Conservation (phyloP, 2,329 filamentous ascomycete species). For the Rosellinia necatrix region DNA sequence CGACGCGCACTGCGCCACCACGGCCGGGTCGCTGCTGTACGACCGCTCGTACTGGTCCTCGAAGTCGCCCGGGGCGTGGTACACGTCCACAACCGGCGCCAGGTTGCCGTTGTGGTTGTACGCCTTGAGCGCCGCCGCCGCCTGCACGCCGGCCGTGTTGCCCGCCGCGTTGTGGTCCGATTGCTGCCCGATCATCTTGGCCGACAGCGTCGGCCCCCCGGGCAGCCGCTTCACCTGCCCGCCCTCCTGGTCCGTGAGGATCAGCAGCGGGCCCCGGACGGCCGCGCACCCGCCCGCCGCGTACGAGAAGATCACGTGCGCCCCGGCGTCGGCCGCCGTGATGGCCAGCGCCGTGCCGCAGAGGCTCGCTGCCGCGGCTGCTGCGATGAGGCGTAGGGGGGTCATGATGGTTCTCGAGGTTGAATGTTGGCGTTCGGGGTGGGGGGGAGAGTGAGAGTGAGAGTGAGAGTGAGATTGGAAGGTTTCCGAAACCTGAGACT, state of each 20-base stretch:
- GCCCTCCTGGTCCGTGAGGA: constrained; percentile 25
- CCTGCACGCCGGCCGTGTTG: constrained; percentile 19
- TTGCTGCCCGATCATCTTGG: constrained; percentile 22
- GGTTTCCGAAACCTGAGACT: too few relatives aligned
- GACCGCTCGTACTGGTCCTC: constrained; percentile 25
- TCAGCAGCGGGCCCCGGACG: constrained; percentile 13
- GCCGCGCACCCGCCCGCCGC: constrained; percentile 14
- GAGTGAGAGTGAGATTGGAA: too few relatives aligned
- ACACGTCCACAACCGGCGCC: constrained; percentile 23
- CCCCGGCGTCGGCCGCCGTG: constrained; percentile 17
- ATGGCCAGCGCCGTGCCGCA: constrained; percentile 16
- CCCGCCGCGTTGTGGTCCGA: constrained; percentile 14
- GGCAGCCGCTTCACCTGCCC: constrained; percentile 22
- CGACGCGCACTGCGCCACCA: constrained; percentile 13
- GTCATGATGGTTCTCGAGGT: constrained; percentile 4
- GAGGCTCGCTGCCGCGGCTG: constrained; percentile 1
- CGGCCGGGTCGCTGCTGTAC: constrained; percentile 20
- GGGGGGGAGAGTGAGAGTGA: too few relatives aligned
- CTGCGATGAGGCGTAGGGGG: background rate
- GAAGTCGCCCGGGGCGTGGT: constrained; percentile 19
- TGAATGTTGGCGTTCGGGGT: too few relatives aligned
- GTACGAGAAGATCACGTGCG: constrained; percentile 24
- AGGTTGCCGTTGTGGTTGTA: constrained; percentile 24
- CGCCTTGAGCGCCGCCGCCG: constrained; percentile 20
- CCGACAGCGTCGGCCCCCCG: constrained; percentile 19